These are phyloP conservation scores for Chernovozyma aurita DNA, from an alignment of 1,139 yeast genomes.

Conservation along the genomic window DNA sequence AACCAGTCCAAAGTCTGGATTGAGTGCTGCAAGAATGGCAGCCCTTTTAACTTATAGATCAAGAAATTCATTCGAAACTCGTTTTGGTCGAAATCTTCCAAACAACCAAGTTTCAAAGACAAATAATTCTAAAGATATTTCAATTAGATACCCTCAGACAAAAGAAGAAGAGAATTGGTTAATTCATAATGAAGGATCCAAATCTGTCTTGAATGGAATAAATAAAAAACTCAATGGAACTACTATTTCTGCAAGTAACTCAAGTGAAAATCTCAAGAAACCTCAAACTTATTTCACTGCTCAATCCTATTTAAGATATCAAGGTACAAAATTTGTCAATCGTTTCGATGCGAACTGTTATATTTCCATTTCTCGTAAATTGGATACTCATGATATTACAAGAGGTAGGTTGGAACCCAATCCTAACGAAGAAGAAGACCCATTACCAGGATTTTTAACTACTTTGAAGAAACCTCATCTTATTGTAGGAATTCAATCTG, in stretches of 20 bases:
- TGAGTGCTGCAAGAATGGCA: slow-evolving; percentile 97
- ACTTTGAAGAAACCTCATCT: slow-evolving; percentile 69
- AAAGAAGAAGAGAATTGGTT: slow-evolving; percentile 47
- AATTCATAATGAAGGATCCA: slow-evolving; percentile 36
- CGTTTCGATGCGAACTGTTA: slow-evolving; percentile 97
- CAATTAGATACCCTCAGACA: slow-evolving; percentile 31
- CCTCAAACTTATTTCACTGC: slow-evolving; percentile 93
- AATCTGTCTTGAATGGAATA: background rate
- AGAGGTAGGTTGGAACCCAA: slow-evolving; percentile 53
- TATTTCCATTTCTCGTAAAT: slow-evolving; percentile 84
- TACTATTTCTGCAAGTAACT: no score
- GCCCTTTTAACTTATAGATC: slow-evolving; percentile 91
- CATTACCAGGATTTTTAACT: slow-evolving; percentile 40
- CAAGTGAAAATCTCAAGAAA: slow-evolving; percentile 20
- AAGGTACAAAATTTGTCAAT: slow-evolving; percentile 82
- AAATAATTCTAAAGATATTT: slow-evolving; percentile 16
- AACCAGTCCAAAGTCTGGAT: slow-evolving; percentile 72
- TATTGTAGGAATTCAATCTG: slow-evolving; percentile 85
- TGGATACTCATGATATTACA: slow-evolving; percentile 92
- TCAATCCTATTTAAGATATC: slow-evolving; percentile 88
- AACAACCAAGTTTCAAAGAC: slow-evolving; percentile 5
- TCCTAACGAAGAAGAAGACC: slow-evolving; percentile 26
- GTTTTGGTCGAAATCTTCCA: slow-evolving; percentile 82
- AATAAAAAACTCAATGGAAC: no score
- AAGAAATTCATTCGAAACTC: slow-evolving; percentile 82